These are phyloP conservation scores for Tolypocladium nubicola DNA, from an alignment of 2,329 filamentous ascomycete species.

Conservation along the genomic window DNA sequence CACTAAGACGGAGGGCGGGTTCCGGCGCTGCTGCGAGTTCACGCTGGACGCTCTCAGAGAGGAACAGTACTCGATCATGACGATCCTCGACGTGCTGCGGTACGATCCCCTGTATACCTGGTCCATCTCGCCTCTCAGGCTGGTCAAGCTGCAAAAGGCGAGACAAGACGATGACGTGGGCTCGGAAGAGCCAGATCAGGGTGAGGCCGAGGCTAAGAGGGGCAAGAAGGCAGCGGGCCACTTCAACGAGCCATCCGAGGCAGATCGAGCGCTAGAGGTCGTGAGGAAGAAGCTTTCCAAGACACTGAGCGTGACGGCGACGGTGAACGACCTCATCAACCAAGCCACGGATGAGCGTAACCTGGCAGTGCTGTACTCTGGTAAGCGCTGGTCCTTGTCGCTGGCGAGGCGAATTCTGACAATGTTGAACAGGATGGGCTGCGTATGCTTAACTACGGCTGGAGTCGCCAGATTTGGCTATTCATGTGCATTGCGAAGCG, in stretches of 20 bases:
- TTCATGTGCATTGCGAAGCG: not conserved
- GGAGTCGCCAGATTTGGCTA: not conserved
- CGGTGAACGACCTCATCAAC: slow-evolving; percentile 94
- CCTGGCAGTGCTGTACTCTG: slow-evolving; percentile 79
- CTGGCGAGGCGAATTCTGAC: slow-evolving; percentile 10
- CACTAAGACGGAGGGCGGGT: slow-evolving; percentile 89
- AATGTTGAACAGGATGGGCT: slow-evolving; percentile 27
- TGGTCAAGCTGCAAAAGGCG: slow-evolving; percentile 54
- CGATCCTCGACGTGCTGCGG: slow-evolving; percentile 91
- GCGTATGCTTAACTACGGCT: slow-evolving; percentile 27
- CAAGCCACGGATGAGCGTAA: slow-evolving; percentile 90
- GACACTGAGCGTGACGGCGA: slow-evolving; percentile 85
- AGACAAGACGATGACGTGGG: slow-evolving; percentile 37
- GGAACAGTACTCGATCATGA: slow-evolving; percentile 96
- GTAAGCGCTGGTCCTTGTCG: slow-evolving; percentile 31
- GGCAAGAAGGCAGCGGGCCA: slow-evolving; percentile 18
- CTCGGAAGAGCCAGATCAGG: slow-evolving; percentile 24
- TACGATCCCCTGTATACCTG: slow-evolving; percentile 96
- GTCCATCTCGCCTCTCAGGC: slow-evolving; percentile 66
- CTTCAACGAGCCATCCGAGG: slow-evolving; percentile 58
- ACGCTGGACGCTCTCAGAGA: slow-evolving; percentile 90
- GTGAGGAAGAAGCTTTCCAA: slow-evolving; percentile 95
- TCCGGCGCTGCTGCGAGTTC: slow-evolving; percentile 96
- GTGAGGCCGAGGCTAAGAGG: slow-evolving; percentile 30
- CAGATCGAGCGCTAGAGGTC: slow-evolving; percentile 81